A percentile compares a stretch with the other conserved stretches of the same genome.
Conservation (phyloP, 805 yeast genomes). For the Kockiozyma suomiensis region DNA sequence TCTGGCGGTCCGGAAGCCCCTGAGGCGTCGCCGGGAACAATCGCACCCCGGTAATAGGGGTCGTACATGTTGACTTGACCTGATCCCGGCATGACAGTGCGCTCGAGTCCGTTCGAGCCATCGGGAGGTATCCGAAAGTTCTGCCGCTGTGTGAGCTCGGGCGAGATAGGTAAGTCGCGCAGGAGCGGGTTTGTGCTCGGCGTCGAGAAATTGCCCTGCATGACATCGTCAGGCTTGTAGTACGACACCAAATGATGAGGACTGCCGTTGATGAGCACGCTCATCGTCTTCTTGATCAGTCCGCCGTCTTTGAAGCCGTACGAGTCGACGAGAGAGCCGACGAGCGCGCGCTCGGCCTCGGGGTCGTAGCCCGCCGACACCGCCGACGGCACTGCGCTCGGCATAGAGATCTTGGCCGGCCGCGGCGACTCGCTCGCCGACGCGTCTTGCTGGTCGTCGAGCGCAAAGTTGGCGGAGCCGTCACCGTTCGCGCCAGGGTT, state of each 20-base stretch:
- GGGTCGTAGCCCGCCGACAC: constrained; percentile 30
- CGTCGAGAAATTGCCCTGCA: constrained; percentile 54
- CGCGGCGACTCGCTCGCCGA: constrained; percentile 11
- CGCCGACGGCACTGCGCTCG: constrained; percentile 7
- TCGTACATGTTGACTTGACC: constrained; percentile 3
- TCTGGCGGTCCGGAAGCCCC: background rate
- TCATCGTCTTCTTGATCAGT: constrained; percentile 78
- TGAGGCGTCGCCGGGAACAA: background rate
- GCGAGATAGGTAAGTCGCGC: constrained; percentile 49
- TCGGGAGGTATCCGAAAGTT: constrained; percentile 44
- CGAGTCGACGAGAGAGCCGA: constrained; percentile 60
- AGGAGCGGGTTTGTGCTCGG: constrained; percentile 60
- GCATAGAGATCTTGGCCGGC: constrained; percentile 6
- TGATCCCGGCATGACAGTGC: constrained; percentile 22
- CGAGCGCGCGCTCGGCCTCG: constrained; percentile 48
- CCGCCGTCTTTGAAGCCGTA: constrained; percentile 73
- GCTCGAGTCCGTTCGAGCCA: constrained; percentile 29
- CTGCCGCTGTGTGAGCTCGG: constrained; percentile 42
- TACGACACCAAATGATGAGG: constrained; percentile 71
- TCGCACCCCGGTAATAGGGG: constrained; percentile 11
- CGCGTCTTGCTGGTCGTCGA: constrained; percentile 11
- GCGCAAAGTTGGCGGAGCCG: constrained; percentile 8
- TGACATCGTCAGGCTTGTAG: constrained; percentile 74
- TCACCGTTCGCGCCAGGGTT: constrained; percentile 13
- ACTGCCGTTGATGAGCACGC: constrained; percentile 54